Evolutionary conservation across 2,329 filamentous ascomycete species (phyloP).

Genomic region (Xylariaceae sp.): DNA sequence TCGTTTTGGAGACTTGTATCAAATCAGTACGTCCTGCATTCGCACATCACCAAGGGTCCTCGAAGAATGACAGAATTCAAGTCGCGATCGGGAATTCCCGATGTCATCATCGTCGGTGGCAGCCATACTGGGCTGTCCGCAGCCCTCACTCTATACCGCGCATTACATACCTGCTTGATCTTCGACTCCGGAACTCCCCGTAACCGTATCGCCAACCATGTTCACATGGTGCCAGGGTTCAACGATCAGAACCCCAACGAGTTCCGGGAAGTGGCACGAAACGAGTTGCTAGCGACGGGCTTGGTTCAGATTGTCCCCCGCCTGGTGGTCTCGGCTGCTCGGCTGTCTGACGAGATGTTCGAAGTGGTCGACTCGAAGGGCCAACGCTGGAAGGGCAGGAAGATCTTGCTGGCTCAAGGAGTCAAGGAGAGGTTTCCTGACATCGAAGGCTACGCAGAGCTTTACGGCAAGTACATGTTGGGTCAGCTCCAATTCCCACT

Average conservation of each 20-base stretch:
- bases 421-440: conserved; percentile 44
- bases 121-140: conserved; percentile 5
- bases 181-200: conserved; percentile 1
- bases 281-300: neutral
- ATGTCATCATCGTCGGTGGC: conserved; percentile 4
- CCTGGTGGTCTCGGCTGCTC: no score
- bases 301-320: no score
- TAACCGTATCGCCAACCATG: neutral
- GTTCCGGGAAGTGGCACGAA: neutral
- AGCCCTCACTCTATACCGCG: conserved; percentile 3
- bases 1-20: no score
- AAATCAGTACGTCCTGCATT: no score
- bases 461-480: conserved; percentile 50
- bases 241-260: neutral
- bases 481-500: no score
- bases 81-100: no score
- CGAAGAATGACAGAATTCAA: no score
- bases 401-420: conserved; percentile 51
- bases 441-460: conserved; percentile 49
- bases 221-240: neutral
- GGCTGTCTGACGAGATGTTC: conserved; percentile 18
- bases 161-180: neutral
- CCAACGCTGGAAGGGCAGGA: conserved; percentile 41
- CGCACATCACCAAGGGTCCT: no score
- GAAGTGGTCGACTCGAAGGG: conserved; percentile 37